These are phyloP conservation scores for Calonectria leucothoes DNA, from an alignment of 2,329 filamentous ascomycete genomes.

Conservation along the genomic window DNA sequence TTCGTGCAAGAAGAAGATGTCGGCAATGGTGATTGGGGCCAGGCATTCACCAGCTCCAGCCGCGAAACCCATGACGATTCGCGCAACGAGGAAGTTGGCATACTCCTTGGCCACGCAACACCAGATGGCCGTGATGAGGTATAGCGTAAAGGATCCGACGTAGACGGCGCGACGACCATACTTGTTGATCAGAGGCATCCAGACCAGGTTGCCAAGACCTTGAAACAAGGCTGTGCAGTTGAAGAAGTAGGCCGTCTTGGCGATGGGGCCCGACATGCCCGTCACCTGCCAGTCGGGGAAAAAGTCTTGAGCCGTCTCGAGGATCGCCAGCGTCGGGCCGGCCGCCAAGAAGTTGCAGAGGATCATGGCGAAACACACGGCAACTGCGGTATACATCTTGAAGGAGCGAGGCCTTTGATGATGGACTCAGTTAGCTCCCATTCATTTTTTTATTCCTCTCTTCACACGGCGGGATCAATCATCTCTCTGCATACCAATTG, in stretches of 20 bases:
- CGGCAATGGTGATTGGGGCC: slow-evolving; percentile 60
- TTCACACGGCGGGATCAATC: background rate
- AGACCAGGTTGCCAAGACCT: slow-evolving; percentile 26
- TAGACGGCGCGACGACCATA: slow-evolving; percentile 29
- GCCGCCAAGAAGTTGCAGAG: slow-evolving; percentile 31
- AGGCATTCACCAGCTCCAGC: slow-evolving; percentile 36
- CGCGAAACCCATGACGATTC: slow-evolving; percentile 28
- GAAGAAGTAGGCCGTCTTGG: slow-evolving; percentile 32
- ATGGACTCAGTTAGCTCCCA: background rate
- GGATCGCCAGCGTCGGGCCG: slow-evolving; percentile 26
- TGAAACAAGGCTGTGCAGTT: slow-evolving; percentile 26
- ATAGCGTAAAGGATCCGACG: slow-evolving; percentile 22
- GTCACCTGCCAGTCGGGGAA: slow-evolving; percentile 20
- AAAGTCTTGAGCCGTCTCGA: slow-evolving; percentile 24
- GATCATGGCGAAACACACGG: slow-evolving; percentile 29
- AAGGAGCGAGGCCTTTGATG: slow-evolving; percentile 48
- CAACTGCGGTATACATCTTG: slow-evolving; percentile 26
- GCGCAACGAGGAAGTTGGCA: slow-evolving; percentile 23
- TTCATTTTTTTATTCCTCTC: background rate
- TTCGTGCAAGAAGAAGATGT: slow-evolving; percentile 67
- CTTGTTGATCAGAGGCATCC: slow-evolving; percentile 31
- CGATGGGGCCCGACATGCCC: slow-evolving; percentile 21
- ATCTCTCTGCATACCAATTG: slow-evolving; percentile 46
- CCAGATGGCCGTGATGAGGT: slow-evolving; percentile 26
- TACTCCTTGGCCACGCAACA: slow-evolving; percentile 22